phyloP scores from a whole-genome alignment of 2,329 filamentous ascomycete species.

The Whalleya microplaca region DNA sequence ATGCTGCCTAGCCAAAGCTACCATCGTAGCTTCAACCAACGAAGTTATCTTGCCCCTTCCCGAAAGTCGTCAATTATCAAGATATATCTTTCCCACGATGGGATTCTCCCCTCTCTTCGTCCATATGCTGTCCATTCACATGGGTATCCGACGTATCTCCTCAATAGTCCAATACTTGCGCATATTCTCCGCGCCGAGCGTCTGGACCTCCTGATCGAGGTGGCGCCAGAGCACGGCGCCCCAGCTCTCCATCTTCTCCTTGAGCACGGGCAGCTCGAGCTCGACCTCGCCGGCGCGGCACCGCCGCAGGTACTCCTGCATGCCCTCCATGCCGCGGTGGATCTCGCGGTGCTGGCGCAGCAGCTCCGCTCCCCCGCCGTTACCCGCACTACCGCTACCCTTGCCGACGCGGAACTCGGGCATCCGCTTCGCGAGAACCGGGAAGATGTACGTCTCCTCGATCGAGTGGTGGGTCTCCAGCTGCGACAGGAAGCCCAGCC shows the following conservation, averaged over 20 bases:
- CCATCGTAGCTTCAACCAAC: neutral
- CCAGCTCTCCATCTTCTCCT: constrained; percentile 76
- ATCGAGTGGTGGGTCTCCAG: constrained; percentile 81
- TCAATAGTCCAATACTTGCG: constrained; percentile 76
- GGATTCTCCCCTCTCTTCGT: neutral
- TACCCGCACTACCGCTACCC: constrained; percentile 50
- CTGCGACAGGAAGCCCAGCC: constrained; percentile 70
- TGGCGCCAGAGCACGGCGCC: constrained; percentile 79
- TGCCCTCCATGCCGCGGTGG: constrained; percentile 71
- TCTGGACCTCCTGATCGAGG: constrained; percentile 80
- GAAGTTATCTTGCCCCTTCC: neutral
- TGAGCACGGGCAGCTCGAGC: constrained; percentile 62
- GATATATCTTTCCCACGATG: neutral
- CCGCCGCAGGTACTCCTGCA: constrained; percentile 66
- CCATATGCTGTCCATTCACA: constrained; percentile 48
- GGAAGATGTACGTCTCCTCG: constrained; percentile 83
- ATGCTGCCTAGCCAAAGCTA: neutral
- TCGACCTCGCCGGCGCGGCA: constrained; percentile 67
- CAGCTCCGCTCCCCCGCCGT: too few species aligned
- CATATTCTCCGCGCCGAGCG: constrained; percentile 86
- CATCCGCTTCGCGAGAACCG: constrained; percentile 76
- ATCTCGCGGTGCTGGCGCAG: constrained; percentile 78
- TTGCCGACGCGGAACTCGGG: constrained; percentile 64
- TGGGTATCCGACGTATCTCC: constrained; percentile 73
- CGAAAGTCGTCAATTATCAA: neutral